Base-by-base conservation (phyloP, 2,329 filamentous ascomycete species). In the Hirsutella rhossiliensis region DNA sequence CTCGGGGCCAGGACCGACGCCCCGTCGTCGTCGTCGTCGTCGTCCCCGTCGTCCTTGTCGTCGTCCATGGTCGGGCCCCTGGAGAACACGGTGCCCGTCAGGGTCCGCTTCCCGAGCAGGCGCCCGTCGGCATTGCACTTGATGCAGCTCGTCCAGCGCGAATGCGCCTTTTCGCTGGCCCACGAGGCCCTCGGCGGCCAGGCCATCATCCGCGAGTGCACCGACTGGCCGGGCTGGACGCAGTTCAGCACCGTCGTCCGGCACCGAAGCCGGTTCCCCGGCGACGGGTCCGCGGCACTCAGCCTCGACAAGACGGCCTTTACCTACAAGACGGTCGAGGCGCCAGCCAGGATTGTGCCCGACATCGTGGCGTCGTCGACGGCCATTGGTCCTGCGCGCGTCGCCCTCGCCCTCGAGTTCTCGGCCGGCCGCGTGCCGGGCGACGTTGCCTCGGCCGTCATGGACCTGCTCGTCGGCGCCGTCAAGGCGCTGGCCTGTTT, bases 201-300 rank as follows among this genome's bases (percentile, higher is more conserved):
- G 3, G 65, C 72, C n/a, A 67, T 79, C 7, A 62, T 76, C 3
- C 64, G 69, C 31, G 65, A 68, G 39, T 78, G 73, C 52, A 77
- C 74, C 3, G 53, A 66, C 5, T 78, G 75, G 72, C 64, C 71
- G 0, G 62, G 67, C 27, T 76, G 72, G 64, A 71, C 69, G 3
- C 67, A 65, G 1, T 73, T 77, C 56, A 73, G 72, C 57, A 73
- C 71, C 3, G 58, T 76, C 2, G 67, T 79, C 3, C 68, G 76
- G 41, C 73, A 78, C 47, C 64, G 69, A 34, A 43, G 49, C 1
- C 51, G 51, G 4, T 32, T 47, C 11, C 49, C 51, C 2, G 43
- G 53, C 13, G 62, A 66, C 38, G 64, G 64, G 5, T 59, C 62
- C 6, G 62, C 61, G 4, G 65, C 64, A 8, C 53, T 74, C 51